A percentile compares a stretch with the other conserved stretches of the same genome.
Evolutionary conservation across 2,329 filamentous ascomycete species (phyloP).

Genomic region (Pseudopithomyces maydicus): DNA sequence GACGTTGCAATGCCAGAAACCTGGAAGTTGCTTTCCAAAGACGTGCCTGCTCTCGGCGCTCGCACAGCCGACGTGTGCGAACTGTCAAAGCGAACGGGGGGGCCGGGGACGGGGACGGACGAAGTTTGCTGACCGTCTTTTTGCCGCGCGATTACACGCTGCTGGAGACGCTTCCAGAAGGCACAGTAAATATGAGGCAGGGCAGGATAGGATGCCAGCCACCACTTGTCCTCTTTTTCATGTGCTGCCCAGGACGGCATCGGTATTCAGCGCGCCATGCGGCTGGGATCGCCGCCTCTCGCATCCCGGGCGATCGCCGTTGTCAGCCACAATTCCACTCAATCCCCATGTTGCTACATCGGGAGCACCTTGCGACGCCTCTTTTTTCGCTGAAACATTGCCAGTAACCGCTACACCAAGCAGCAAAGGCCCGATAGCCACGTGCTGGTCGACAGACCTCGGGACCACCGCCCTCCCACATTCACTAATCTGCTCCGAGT

Average conservation of each 20-base stretch:
- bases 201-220: not conserved
- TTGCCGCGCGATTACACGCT: not conserved
- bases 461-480: not conserved
- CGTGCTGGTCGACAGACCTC: not conserved
- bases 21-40: not conserved
- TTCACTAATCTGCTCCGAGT: not conserved
- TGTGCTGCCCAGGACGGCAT: not conserved
- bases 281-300: slow-evolving; percentile 11
- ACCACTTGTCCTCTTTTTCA: not conserved
- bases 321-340: slow-evolving; percentile 7
- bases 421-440: not conserved
- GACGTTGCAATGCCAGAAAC: slow-evolving; percentile 2
- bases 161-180: not conserved
- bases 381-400: not conserved
- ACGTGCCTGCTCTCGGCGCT: not conserved
- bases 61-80: not conserved
- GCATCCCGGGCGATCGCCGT: slow-evolving; percentile 16
- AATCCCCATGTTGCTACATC: not conserved
- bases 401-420: too few relatives aligned
- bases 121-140: not conserved
- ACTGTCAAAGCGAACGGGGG: slow-evolving; percentile 4
- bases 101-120: not conserved
- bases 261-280: not conserved
- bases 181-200: not conserved
- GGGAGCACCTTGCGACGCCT: not conserved